Percentiles rank a stretch among this genome's conserved stretches.
These are phyloP conservation scores for Telopea speciosissima DNA, from an alignment of 177 flowering plant species.

Conservation along the genomic window DNA sequence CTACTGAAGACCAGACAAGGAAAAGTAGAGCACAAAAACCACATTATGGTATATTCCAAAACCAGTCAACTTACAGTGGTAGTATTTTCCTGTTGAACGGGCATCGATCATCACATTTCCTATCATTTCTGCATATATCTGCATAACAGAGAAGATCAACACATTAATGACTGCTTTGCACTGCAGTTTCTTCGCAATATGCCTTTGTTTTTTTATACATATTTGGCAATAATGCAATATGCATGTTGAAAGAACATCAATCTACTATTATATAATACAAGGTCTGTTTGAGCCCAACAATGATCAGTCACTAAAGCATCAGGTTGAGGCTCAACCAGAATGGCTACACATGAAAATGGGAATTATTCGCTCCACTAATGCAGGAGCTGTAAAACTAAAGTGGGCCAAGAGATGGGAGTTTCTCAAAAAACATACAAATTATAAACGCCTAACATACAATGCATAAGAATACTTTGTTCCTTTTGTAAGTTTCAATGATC, in stretches of 20 bases:
- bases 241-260: neutral
- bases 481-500: no score
- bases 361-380: neutral
- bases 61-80: conserved; percentile 68
- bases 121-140: conserved; percentile 99
- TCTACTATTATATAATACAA: neutral
- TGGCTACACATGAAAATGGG: neutral
- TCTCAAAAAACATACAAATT: no score
- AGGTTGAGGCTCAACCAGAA: neutral
- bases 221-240: neutral
- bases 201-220: no score
- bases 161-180: neutral
- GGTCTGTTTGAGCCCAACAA: neutral
- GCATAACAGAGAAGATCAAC: conserved; percentile 19
- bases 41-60: neutral
- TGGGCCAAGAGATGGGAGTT: neutral
- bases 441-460: no score
- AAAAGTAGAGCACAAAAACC: neutral
- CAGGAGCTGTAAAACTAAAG: neutral
- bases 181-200: neutral
- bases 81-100: conserved; percentile 97
- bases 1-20: neutral
- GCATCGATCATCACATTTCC: conserved; percentile 99
- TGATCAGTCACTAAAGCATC: neutral
- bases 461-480: no score